Base-by-base conservation (phyloP, 192 early-diverging fungal genomes). In the Backusella australiensis region DNA sequence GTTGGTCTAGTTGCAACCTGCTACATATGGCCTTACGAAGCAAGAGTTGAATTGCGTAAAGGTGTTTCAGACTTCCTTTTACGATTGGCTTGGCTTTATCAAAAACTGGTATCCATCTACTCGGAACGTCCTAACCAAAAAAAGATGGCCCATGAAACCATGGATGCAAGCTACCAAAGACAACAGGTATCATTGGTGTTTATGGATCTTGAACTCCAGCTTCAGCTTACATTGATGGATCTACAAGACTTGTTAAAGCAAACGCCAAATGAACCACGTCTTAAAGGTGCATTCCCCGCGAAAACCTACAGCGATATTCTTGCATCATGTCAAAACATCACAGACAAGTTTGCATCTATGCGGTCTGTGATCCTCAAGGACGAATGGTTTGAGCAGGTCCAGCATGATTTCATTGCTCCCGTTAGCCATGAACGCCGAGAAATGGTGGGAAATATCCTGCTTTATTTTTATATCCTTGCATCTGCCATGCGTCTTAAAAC, bases 11-110 rank as follows among this genome's bases (percentile, higher is more conserved):
- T 86, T 14, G 87, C 88, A 0, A 93, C 93, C 0, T 81, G 85
- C 73, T 94, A 92, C 80, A 79, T 93, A 23, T 96, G 94, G 94
- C 94, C 94, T 0, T 95, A 91, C 65, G 93, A 94, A 75, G 94
- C 94, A 2, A 88, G 94, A 19, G 91, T 90, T 21, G 90, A 93
- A 21, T 81, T 96, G 29, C 89, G 94, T n/a, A 89, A 93, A 80
- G 93, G 91, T 5, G 76, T 94, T 66, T 91, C 90, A 74, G 88
- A 90, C 77, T 86, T 93, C 67, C 75, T 96, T 41, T 81, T 94
- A 41, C 89, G 91, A 26, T 89, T 93, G 67, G 86, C 86, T 2
- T 83, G 89, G 78, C 86, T 94, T 1, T 94, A 94, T 82, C 89
- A 89, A 53, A 84, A 86, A 26, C 85, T 94, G 23, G 89, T 90